Base-by-base conservation (phyloP, 169 alveolate genomes). In the Cryptosporidium meleagridis region DNA sequence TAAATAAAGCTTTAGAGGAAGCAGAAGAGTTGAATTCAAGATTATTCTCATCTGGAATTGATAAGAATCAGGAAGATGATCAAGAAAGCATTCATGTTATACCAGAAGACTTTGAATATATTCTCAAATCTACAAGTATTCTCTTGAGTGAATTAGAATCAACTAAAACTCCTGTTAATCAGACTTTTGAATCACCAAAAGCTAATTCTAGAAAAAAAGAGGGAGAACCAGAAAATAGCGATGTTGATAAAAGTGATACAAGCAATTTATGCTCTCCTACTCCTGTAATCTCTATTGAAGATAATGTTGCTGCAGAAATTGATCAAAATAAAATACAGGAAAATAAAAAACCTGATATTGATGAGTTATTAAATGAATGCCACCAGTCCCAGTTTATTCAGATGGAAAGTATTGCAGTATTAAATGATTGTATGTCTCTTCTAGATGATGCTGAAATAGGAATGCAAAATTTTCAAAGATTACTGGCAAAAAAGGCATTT, bases 391-490 rank as follows among this genome's bases (percentile, higher is more conserved):
- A 80, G 62, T 80, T 80, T 65, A 61, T 80, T 26, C 75, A 59
- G n/a, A 80, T 80, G 89, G 89, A 80, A 48, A 62, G 89, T 33
- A 61, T 80, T 80, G 89, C 89, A 4, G 44, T 80, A 8, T 39
- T 80, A 12, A 80, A 80, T 80, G 89, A 80, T 80, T 80, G 73
- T 23, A 80, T 80, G 65, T 59, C 89, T 1, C 67, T 80, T 12
- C 31, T 80, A 35, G 75, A 80, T 41, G 89, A 80, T 48, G 89
- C 89, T 31, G 89, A 80, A 65, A 33, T 80, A 8, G 89, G 89
- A 41, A 80, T 80, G 89, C 89, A 80, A 67, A 80, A 80, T 35
- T 80, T 80, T n/a, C 89, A 80, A 41, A 80, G 68, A 48, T 29
- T 80, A 41, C 41, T 80, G 26, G 89, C 89, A 18, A 59, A 62